These are phyloP conservation scores for Oemleria cerasiformis DNA, from an alignment of 306 rosid genomes.

Conservation along the genomic window DNA sequence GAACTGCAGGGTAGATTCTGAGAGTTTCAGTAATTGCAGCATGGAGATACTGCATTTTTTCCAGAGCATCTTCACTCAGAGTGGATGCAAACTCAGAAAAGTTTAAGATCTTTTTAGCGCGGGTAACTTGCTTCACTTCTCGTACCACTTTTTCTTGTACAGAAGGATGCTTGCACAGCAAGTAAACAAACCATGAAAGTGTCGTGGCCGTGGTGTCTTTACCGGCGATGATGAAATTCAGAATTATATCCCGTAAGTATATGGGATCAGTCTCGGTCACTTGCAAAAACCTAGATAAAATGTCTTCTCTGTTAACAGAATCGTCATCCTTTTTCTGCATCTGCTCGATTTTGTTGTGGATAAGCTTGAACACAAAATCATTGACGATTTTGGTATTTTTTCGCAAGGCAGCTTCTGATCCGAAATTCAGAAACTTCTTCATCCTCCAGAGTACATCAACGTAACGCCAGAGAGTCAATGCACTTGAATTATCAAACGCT, in stretches of 20 bases:
- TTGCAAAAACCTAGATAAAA: conserved; percentile 69
- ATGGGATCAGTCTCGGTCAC: conserved; percentile 32
- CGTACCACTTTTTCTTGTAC: conserved; percentile 59
- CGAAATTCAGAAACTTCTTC: conserved; percentile 63
- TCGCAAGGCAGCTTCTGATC: conserved; percentile 58
- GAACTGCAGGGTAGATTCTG: conserved; percentile 75
- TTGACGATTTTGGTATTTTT: conserved; percentile 35
- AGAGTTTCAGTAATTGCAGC: conserved; percentile 80
- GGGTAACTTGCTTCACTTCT: conserved; percentile 55
- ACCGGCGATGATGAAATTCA: conserved; percentile 66
- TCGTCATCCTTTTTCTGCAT: conserved; percentile 37
- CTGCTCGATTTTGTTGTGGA: conserved; percentile 44
- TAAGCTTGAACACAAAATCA: conserved; percentile 54
- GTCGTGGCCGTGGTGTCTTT: conserved; percentile 72
- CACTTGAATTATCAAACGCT: conserved; percentile 66
- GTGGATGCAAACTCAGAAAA: conserved; percentile 37
- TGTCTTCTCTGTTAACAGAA: conserved; percentile 52
- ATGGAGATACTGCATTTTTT: conserved; percentile 69
- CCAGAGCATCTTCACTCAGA: conserved; percentile 55
- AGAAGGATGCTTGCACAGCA: conserved; percentile 61
- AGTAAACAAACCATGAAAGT: conserved; percentile 71
- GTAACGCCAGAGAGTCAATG: conserved; percentile 49
- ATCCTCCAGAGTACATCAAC: conserved; percentile 71
- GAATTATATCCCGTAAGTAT: conserved; percentile 61
- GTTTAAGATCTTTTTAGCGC: conserved; percentile 32